phyloP scores from a whole-genome alignment of 2,329 filamentous ascomycete genomes.

The Seiridium unicorne region DNA sequence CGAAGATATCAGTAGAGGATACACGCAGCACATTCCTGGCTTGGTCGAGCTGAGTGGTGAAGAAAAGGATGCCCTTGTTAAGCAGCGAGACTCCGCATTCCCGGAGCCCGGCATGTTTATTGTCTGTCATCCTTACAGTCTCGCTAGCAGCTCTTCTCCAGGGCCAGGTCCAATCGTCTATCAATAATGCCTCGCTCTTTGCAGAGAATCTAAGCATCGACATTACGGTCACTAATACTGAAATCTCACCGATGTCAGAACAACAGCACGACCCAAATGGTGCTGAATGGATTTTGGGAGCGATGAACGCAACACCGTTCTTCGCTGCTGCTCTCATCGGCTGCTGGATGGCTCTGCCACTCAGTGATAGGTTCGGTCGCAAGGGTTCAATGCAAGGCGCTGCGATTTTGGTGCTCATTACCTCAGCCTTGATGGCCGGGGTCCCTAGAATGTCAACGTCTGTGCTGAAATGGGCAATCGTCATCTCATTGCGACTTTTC shows the following conservation, averaged over 20 bases:
- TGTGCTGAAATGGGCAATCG: not conserved
- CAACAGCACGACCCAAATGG: not conserved
- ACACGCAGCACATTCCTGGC: not conserved
- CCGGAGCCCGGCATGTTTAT: slow-evolving; percentile 36
- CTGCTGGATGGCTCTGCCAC: slow-evolving; percentile 36
- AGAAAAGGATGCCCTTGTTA: slow-evolving; percentile 34
- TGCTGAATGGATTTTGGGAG: slow-evolving; percentile 35
- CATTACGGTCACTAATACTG: not conserved
- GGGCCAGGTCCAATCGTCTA: slow-evolving; percentile 32
- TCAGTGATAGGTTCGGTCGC: slow-evolving; percentile 40
- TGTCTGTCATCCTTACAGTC: slow-evolving; percentile 36
- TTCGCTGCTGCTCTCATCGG: slow-evolving; percentile 36
- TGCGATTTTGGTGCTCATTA: slow-evolving; percentile 35
- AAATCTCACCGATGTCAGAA: not conserved
- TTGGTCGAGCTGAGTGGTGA: slow-evolving; percentile 29
- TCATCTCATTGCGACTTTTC: slow-evolving; percentile 1
- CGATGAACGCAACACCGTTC: slow-evolving; percentile 37
- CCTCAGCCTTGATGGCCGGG: slow-evolving; percentile 22
- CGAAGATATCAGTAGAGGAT: not conserved
- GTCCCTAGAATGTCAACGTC: not conserved
- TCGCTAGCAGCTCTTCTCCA: slow-evolving; percentile 42
- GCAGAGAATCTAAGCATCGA: not conserved
- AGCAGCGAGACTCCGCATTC: slow-evolving; percentile 36
- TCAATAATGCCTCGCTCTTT: not conserved
- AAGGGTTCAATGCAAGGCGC: slow-evolving; percentile 37